phyloP scores from a whole-genome alignment of 1,284 basidiomycete species.

The Cryptococcus sp. region DNA sequence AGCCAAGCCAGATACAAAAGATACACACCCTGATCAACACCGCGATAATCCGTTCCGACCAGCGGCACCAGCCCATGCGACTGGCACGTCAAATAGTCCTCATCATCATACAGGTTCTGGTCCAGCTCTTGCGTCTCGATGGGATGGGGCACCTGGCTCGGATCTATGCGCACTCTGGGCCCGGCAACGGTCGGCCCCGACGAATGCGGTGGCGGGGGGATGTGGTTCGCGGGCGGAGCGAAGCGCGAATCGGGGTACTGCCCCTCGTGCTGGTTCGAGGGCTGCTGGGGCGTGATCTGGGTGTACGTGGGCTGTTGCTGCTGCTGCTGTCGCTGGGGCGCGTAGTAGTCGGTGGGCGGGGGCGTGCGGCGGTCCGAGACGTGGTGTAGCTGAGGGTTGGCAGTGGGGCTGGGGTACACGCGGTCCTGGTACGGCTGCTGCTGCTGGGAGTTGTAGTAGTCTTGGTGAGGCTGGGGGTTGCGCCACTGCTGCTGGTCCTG shows the following conservation, averaged over 20 bases:
- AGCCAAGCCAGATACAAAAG: not conserved
- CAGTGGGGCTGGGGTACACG: conserved; percentile 7
- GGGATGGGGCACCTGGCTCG: conserved; percentile 86
- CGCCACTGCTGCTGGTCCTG: conserved; percentile 16
- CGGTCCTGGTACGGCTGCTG: conserved; percentile 11
- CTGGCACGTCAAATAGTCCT: conserved; percentile 70
- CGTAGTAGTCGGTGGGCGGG: conserved; percentile 30
- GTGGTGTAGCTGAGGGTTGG: conserved; percentile 29
- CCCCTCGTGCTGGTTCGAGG: conserved; percentile 17
- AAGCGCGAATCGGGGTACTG: conserved; percentile 21
- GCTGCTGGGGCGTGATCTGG: conserved; percentile 8
- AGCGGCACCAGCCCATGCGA: conserved; percentile 73
- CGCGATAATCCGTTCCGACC: conserved; percentile 79
- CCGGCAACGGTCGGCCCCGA: conserved; percentile 67
- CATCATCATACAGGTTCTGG: conserved; percentile 74
- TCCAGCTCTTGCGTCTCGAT: conserved; percentile 80
- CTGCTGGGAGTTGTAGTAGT: conserved; percentile 14
- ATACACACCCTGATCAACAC: conserved; percentile 82
- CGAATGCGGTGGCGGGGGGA: conserved; percentile 76
- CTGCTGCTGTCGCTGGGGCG: conserved; percentile 15
- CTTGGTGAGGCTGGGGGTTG: conserved; percentile 6
- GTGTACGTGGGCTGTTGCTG: conserved; percentile 5
- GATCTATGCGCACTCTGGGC: conserved; percentile 75
- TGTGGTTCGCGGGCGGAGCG: conserved; percentile 48
- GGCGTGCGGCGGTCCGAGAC: conserved; percentile 24